Conservation (phyloP, 768 basidiomycete genomes). For the Hygrophorus russula region DNA sequence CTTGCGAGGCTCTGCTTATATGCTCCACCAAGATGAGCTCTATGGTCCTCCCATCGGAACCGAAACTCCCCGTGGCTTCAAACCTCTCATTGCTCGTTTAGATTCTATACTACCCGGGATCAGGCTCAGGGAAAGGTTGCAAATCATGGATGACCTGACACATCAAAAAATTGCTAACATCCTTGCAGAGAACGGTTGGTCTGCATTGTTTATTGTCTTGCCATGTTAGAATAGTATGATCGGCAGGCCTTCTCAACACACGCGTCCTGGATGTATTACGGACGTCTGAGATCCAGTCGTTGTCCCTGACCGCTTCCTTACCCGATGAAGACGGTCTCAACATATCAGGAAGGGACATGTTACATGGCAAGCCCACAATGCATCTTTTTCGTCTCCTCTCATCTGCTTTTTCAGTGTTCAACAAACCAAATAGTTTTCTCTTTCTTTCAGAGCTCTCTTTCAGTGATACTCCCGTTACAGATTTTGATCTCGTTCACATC, state of each 20-base stretch:
- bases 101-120: conserved; percentile 36
- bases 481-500: conserved; percentile 39
- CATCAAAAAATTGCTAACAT: conserved; percentile 34
- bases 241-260: conserved; percentile 35
- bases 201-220: neutral
- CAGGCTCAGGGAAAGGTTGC: conserved; percentile 31
- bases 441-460: conserved; percentile 41
- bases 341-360: conserved; percentile 28
- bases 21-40: conserved; percentile 25
- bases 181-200: conserved; percentile 25
- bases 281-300: conserved; percentile 28
- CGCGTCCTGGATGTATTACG: conserved; percentile 34
- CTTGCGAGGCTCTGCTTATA: conserved; percentile 1
- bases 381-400: conserved; percentile 6
- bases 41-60: conserved; percentile 30
- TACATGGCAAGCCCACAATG: conserved; percentile 24
- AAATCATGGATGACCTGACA: conserved; percentile 15
- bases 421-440: conserved; percentile 38
- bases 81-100: conserved; percentile 24
- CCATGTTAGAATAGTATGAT: neutral
- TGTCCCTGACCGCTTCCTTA: conserved; percentile 37
- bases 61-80: conserved; percentile 28
- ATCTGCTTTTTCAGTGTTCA: conserved; percentile 29
- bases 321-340: conserved; percentile 39
- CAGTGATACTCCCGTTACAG: conserved; percentile 28